Evolutionary conservation across 2,329 filamentous ascomycete species (phyloP).

Genomic region (Apiospora malaysiana): DNA sequence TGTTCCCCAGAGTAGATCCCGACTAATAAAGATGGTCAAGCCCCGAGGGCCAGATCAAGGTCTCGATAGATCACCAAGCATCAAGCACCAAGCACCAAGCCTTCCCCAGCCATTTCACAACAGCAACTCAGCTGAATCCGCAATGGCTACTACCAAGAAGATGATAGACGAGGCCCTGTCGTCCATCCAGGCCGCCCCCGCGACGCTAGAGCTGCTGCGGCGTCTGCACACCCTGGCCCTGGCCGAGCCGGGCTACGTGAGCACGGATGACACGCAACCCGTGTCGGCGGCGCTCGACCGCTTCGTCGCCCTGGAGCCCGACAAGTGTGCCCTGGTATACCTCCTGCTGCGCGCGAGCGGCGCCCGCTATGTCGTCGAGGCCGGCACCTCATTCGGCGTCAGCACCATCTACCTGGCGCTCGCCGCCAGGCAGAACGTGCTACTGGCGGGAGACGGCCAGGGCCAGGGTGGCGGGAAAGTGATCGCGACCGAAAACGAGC

Average conservation of each 20-base stretch:
- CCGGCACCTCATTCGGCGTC: conserved; percentile 66
- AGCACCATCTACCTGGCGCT: conserved; percentile 68
- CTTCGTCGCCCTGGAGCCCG: conserved; percentile 64
- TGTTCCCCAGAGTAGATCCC: not conserved
- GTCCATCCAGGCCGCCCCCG: conserved; percentile 37
- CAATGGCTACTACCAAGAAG: not conserved
- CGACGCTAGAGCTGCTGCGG: conserved; percentile 36
- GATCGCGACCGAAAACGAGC: conserved; percentile 66
- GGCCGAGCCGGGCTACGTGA: conserved; percentile 38
- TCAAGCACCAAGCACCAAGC: not conserved
- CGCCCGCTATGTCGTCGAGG: conserved; percentile 61
- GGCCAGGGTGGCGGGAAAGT: conserved; percentile 43
- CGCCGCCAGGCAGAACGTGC: conserved; percentile 56
- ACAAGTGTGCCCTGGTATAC: conserved; percentile 64
- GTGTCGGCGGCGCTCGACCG: conserved; percentile 28
- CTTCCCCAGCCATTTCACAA: not conserved
- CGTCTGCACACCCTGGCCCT: conserved; percentile 40
- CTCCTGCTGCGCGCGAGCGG: conserved; percentile 54
- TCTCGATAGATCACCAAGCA: not conserved
- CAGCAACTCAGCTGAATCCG: not conserved
- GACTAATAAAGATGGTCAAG: not conserved
- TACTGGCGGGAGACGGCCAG: not conserved
- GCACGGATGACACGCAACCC: conserved; percentile 28
- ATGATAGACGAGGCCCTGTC: conserved; percentile 38
- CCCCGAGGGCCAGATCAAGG: not conserved